Evolutionary conservation across 176 grass and related monocot species (phyloP), one percentile per base, ranked within the genome.

Genomic region (Rhipidocladum racemiflorum): DNA sequence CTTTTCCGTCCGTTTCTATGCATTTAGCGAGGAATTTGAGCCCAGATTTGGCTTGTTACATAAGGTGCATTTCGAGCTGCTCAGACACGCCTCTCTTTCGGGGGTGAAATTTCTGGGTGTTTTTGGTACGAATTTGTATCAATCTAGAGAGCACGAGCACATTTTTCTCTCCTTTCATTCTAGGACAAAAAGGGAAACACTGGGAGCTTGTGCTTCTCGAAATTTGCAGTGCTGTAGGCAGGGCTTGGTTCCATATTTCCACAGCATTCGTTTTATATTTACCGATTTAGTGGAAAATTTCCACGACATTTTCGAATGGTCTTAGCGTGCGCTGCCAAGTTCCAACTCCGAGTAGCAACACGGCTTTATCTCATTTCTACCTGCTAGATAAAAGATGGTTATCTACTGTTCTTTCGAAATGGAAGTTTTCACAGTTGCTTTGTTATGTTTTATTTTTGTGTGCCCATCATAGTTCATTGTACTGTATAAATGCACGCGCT

Each of bases 401-500:
- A 29, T 38, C 27, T 24, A 53, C 61, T 81, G 43, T 75, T 51
- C 53, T 24, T 42, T 38, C 40, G n/a, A 13, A 61, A 44, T n/a
- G 35, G 13, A 6, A 28, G 30, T 20, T 13, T 17, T 49, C 27
- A 50, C 2, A 28, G 12, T 51, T 16, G 27, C 21, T 49, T 46
- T 2, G 67, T 4, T n/a, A 13, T 4, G 34, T 20, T 28, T 51
- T 43, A 2, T 43, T 51, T 32, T 50, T 56, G 5, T 24, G 10
- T 4, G 25, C 63, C 43, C 67, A 72, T 89, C 71, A 82, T 77
- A 70, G 46, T 68, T 49, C 2, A 12, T 21, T 13, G 29, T 82
- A 85, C 78, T 66, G 72, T 85, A 57, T 81, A 65, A 48, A 77
- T 56, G 88, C 83, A 85, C 83, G 65, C 78, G 65, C 46, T 56